These are phyloP conservation scores for Akebia trifoliata DNA, from an alignment of 164 flowering plant species.

Conservation along the genomic window DNA sequence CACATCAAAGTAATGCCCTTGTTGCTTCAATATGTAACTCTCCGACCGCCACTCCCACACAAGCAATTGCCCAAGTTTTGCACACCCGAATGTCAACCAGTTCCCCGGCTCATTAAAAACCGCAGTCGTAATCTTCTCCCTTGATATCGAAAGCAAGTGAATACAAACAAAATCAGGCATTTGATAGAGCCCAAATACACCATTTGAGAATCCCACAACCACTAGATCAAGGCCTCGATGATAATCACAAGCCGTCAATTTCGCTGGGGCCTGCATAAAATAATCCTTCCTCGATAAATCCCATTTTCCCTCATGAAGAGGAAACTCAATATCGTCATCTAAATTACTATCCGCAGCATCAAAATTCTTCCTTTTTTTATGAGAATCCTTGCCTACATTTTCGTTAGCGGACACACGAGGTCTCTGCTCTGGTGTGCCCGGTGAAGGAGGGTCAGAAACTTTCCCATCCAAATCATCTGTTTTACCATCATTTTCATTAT, in stretches of 20 bases:
- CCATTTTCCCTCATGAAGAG: constrained; percentile 70
- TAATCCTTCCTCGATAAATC: constrained; percentile 61
- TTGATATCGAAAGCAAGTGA: constrained; percentile 84
- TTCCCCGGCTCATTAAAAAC: constrained; percentile 82
- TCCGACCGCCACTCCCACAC: constrained; percentile 99
- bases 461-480: constrained; percentile 22
- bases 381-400: constrained; percentile 18
- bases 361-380: constrained; percentile 47
- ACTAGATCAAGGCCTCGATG: constrained; percentile 76
- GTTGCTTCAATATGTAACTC: constrained; percentile 91
- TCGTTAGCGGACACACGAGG: neutral
- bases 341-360: constrained; percentile 27
- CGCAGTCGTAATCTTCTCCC: constrained; percentile 92
- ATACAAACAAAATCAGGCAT: constrained; percentile 94
- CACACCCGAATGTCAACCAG: constrained; percentile 96
- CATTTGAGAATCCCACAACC: constrained; percentile 91
- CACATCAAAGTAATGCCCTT: constrained; percentile 98
- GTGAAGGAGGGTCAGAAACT: constrained; percentile 57
- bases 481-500: constrained; percentile 20
- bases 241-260: constrained; percentile 80
- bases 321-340: constrained; percentile 28
- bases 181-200: constrained; percentile 89
- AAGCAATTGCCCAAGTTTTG: constrained; percentile 89
- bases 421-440: constrained; percentile 64
- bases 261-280: constrained; percentile 61